Evolutionary conservation across 2,329 filamentous ascomycete genomes (phyloP).

Genomic region (Pseudogymnoascus sp.): DNA sequence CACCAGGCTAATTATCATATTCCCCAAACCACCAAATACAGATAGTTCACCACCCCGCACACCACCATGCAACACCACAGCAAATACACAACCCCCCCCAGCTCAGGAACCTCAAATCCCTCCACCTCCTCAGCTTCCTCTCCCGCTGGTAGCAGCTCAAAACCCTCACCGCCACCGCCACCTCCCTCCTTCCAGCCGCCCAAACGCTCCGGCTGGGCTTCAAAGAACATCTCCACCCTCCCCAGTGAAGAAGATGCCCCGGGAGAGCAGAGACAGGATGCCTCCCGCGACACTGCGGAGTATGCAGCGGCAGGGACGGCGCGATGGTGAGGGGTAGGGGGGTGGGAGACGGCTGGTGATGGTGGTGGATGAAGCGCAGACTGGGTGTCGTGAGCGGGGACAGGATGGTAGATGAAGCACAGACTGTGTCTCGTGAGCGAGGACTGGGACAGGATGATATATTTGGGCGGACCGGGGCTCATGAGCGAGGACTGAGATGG

Average conservation of each 20-base stretch:
- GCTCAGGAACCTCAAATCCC: not conserved
- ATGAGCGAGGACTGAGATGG: too few species aligned
- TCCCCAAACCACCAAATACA: not conserved
- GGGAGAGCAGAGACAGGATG: not conserved
- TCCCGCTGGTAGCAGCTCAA: not conserved
- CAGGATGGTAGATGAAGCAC: too few species aligned
- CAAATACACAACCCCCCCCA: not conserved
- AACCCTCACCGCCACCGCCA: not conserved
- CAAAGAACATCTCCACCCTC: not conserved
- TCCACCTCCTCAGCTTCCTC: not conserved
- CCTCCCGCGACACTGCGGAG: not conserved
- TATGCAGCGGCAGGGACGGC: not conserved
- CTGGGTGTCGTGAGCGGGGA: too few species aligned
- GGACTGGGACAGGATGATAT: too few species aligned
- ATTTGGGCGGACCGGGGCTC: too few species aligned
- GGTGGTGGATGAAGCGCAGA: too few species aligned
- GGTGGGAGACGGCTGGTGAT: too few species aligned
- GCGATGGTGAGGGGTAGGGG: not conserved
- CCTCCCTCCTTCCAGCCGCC: too few species aligned
- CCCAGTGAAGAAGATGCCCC: not conserved
- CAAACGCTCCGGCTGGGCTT: not conserved
- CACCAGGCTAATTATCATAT: too few species aligned
- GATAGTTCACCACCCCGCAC: not conserved
- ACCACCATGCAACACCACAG: not conserved
- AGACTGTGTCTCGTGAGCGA: too few species aligned